Percentiles rank a stretch among this genome's conserved stretches.
phyloP scores from a whole-genome alignment of 2,329 filamentous ascomycete genomes.

The Calonectria ilicicola region DNA sequence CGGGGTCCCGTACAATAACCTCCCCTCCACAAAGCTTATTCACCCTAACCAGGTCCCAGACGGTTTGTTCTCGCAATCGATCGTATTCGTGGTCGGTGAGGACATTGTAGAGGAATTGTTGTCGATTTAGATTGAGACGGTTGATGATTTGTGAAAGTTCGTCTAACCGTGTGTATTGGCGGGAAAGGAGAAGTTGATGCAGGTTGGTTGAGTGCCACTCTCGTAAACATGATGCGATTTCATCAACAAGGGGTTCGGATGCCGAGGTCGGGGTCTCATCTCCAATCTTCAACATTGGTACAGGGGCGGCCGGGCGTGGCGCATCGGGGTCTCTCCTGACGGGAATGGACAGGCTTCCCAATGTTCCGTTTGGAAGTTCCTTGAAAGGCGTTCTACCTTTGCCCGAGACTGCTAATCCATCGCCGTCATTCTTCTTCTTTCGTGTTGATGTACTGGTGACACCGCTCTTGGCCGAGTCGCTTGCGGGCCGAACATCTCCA shows the following conservation, averaged over 20 bases:
- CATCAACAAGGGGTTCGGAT: conserved; percentile 92
- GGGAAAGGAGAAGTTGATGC: conserved; percentile 87
- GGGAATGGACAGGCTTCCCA: conserved; percentile 59
- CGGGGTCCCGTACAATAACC: conserved; percentile 92
- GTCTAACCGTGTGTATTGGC: conserved; percentile 85
- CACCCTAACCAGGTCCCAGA: conserved; percentile 94
- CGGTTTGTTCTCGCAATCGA: conserved; percentile 85
- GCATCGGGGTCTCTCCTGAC: conserved; percentile 72
- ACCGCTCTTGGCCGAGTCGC: conserved; percentile 68
- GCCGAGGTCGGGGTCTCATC: conserved; percentile 94
- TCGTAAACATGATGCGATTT: conserved; percentile 94
- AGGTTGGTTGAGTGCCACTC: conserved; percentile 99
- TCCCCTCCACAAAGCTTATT: conserved; percentile 96
- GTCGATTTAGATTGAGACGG: conserved; percentile 84
- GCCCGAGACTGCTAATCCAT: conserved; percentile 36
- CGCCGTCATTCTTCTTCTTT: conserved; percentile 51
- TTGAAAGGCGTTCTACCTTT: conserved; percentile 47
- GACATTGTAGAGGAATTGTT: conserved; percentile 94
- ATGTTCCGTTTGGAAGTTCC: conserved; percentile 54
- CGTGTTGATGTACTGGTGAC: conserved; percentile 53
- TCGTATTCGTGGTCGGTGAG: conserved; percentile 87
- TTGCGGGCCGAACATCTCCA: conserved; percentile 47
- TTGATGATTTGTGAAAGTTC: conserved; percentile 84
- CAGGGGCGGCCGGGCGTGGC: conserved; percentile 87
- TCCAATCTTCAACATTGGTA: conserved; percentile 97